Evolutionary conservation across 352 stramenopile species (phyloP).

Genomic region (Globisporangium spinosum): DNA sequence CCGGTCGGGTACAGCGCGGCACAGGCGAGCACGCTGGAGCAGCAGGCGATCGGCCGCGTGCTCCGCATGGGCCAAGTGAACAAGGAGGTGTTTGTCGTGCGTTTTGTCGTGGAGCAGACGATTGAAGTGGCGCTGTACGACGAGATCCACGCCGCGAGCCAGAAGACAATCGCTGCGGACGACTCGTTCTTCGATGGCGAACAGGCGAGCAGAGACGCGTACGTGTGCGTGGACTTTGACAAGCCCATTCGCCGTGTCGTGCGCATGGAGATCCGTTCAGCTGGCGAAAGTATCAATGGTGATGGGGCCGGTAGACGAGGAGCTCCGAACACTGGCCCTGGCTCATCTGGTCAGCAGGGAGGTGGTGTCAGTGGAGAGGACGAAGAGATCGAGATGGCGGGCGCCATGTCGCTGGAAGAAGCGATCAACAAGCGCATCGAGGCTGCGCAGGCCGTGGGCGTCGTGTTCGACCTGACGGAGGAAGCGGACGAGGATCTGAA

Average conservation of each 20-base stretch:
- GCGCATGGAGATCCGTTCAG: conserved; percentile 42
- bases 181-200: conserved; percentile 72
- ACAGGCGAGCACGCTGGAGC: conserved; percentile 75
- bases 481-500: conserved; percentile 38
- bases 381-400: conserved; percentile 69
- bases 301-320: conserved; percentile 3
- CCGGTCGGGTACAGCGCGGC: conserved; percentile 60
- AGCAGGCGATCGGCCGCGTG: conserved; percentile 81
- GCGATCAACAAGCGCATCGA: conserved; percentile 59
- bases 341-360: background rate
- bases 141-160: conserved; percentile 57
- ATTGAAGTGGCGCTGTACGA: conserved; percentile 73
- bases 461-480: conserved; percentile 70
- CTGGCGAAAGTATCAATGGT: conserved; percentile 8
- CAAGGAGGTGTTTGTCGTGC: conserved; percentile 56
- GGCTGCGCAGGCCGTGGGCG: conserved; percentile 42
- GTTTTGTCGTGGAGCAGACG: conserved; percentile 70
- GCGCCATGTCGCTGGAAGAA: conserved; percentile 70
- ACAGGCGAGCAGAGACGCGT: conserved; percentile 38
- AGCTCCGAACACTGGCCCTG: background rate
- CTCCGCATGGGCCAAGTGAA: conserved; percentile 86
- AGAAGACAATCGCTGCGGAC: conserved; percentile 40
- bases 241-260: conserved; percentile 51
- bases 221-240: conserved; percentile 56
- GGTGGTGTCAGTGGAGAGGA: conserved; percentile 10